Percentiles rank a stretch among this genome's conserved stretches.
phyloP scores from a whole-genome alignment of 768 basidiomycete species.

The Rhodotorula paludigena region DNA sequence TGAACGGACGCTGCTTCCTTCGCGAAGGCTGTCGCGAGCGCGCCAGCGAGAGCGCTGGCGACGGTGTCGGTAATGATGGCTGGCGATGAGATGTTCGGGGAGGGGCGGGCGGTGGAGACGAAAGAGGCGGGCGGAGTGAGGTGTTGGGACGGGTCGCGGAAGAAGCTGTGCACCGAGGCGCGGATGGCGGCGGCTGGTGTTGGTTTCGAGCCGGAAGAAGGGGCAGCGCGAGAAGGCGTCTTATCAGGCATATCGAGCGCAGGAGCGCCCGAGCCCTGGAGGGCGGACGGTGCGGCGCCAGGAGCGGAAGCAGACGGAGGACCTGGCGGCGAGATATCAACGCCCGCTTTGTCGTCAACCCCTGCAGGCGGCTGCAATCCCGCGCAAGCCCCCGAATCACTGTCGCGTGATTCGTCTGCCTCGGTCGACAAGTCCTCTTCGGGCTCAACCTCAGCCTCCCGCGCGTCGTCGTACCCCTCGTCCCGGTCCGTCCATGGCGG shows the following conservation, averaged over 20 bases:
- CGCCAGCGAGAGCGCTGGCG: too few relatives aligned
- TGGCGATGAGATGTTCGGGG: too few relatives aligned
- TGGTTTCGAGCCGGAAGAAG: not conserved
- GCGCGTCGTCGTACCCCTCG: not conserved
- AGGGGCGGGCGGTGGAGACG: too few relatives aligned
- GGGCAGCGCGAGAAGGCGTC: not conserved
- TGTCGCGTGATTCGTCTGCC: not conserved
- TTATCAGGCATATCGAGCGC: too few relatives aligned
- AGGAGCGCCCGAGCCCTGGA: too few relatives aligned
- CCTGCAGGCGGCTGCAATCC: too few relatives aligned
- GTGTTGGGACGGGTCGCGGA: not conserved
- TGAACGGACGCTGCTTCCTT: too few relatives aligned
- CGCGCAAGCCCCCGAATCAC: too few relatives aligned
- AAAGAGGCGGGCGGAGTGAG: not conserved
- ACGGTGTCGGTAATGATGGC: too few relatives aligned
- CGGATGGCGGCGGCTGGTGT: not conserved
- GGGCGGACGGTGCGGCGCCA: not conserved
- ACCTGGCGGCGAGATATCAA: not conserved
- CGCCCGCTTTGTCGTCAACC: not conserved
- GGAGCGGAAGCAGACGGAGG: not conserved
- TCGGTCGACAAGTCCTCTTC: not conserved
- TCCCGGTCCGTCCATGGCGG: not conserved
- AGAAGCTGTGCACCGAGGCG: not conserved
- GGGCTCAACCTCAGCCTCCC: not conserved
- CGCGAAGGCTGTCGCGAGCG: too few relatives aligned